Evolutionary conservation across 257 asterid genomes (phyloP).

Genomic region (Euphrasia confusa): DNA sequence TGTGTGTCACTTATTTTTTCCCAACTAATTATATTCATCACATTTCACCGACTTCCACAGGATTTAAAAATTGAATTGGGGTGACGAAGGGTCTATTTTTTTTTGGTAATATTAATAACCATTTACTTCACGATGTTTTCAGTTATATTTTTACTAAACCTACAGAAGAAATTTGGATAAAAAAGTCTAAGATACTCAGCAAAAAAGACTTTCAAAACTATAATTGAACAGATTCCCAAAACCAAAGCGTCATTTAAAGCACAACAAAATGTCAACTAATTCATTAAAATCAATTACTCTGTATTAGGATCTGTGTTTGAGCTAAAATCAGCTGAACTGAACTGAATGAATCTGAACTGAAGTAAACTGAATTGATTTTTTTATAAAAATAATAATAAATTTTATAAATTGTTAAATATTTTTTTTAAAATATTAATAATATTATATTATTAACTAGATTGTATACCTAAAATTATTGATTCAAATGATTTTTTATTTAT

Average conservation of each 20-base stretch:
- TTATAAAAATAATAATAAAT: too few relatives aligned
- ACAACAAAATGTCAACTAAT: conserved; percentile 1
- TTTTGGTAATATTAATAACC: conserved; percentile 9
- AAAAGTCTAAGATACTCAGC: background rate
- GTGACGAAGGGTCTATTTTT: background rate
- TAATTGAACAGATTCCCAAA: background rate
- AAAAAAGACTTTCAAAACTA: background rate
- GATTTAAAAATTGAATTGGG: background rate
- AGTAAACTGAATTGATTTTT: too few relatives aligned
- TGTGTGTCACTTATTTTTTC: conserved; percentile 5
- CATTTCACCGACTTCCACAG: conserved; percentile 1
- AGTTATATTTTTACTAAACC: background rate
- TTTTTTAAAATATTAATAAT: too few relatives aligned
- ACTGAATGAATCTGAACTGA: too few relatives aligned
- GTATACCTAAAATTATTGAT: too few relatives aligned
- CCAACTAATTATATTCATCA: conserved; percentile 11
- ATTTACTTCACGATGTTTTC: conserved; percentile 11
- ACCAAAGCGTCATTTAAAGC: conserved; percentile 13
- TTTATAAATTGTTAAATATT: too few relatives aligned
- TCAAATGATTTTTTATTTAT: too few relatives aligned
- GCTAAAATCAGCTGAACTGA: too few relatives aligned
- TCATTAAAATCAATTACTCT: background rate
- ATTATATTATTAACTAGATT: too few relatives aligned
- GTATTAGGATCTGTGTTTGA: too few relatives aligned
- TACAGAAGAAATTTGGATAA: conserved; percentile 2